These are phyloP conservation scores for Monosporozyma unispora DNA, from an alignment of 805 yeast genomes.

Conservation along the genomic window DNA sequence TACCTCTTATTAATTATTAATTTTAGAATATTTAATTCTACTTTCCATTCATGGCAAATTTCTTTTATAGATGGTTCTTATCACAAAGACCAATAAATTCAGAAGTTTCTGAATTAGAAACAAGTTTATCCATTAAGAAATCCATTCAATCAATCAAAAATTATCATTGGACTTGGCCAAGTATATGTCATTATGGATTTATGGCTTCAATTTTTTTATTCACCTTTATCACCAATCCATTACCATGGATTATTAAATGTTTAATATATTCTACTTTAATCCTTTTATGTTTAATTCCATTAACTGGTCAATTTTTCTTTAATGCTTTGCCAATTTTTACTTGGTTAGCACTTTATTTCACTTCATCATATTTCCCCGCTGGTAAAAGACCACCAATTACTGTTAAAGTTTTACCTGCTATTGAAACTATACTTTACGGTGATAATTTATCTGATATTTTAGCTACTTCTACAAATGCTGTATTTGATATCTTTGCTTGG, in stretches of 20 bases:
- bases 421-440: conserved; percentile 87
- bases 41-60: conserved; percentile 23
- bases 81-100: conserved; percentile 44
- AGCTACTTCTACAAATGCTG: conserved; percentile 57
- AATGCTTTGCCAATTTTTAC: conserved; percentile 75
- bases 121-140: conserved; percentile 38
- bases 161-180: conserved; percentile 38
- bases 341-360: conserved; percentile 78
- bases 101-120: conserved; percentile 35
- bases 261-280: conserved; percentile 33
- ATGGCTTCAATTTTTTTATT: conserved; percentile 44
- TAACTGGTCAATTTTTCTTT: conserved; percentile 75
- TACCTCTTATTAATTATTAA: background rate
- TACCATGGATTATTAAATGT: conserved; percentile 35
- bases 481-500: conserved; percentile 85
- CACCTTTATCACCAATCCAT: conserved; percentile 52
- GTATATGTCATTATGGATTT: conserved; percentile 44
- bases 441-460: conserved; percentile 78
- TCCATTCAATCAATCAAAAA: conserved; percentile 36
- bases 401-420: conserved; percentile 80
- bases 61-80: conserved; percentile 44
- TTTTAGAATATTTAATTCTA: too few relatives aligned
- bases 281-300: conserved; percentile 52
- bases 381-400: conserved; percentile 78
- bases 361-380: conserved; percentile 65